Percentiles rank a stretch among this genome's conserved stretches.
These are phyloP conservation scores for Hypomyces rosellus DNA, from an alignment of 2,329 filamentous ascomycete species.

Conservation along the genomic window DNA sequence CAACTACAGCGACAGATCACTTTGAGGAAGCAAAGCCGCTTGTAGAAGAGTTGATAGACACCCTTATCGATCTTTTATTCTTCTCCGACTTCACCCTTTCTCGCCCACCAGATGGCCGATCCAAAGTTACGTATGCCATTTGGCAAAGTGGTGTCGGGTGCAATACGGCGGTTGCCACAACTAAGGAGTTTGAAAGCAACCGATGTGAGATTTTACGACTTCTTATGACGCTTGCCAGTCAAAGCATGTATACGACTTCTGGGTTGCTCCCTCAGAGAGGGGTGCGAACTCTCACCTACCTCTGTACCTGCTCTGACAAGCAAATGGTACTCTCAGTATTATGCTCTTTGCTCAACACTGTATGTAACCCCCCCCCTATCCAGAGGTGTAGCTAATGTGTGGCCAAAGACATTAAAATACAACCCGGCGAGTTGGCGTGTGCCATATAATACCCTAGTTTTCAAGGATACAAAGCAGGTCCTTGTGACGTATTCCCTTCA, in stretches of 20 bases:
- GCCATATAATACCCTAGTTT: slow-evolving; percentile 87
- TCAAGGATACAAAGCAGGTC: slow-evolving; percentile 83
- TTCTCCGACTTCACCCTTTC: slow-evolving; percentile 86
- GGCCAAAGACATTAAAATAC: slow-evolving; percentile 75
- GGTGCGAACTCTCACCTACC: slow-evolving; percentile 77
- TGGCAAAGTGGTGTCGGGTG: slow-evolving; percentile 98
- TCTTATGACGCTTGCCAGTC: slow-evolving; percentile 77
- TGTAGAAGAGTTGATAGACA: slow-evolving; percentile 88
- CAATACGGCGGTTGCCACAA: slow-evolving; percentile 80
- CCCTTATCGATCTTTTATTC: slow-evolving; percentile 82
- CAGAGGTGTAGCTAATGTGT: slow-evolving; percentile 1
- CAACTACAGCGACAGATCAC: slow-evolving; percentile 47
- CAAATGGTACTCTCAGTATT: slow-evolving; percentile 84
- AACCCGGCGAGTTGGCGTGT: slow-evolving; percentile 92
- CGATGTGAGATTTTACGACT: slow-evolving; percentile 83
- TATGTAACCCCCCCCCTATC: slow-evolving; percentile 35
- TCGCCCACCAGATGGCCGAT: slow-evolving; percentile 60
- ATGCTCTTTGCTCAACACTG: slow-evolving; percentile 90
- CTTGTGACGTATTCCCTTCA: slow-evolving; percentile 90
- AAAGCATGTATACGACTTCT: slow-evolving; percentile 88
- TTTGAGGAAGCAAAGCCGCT: slow-evolving; percentile 81
- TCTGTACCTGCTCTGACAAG: slow-evolving; percentile 83
- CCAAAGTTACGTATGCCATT: slow-evolving; percentile 85
- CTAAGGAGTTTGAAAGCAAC: slow-evolving; percentile 88
- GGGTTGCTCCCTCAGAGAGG: slow-evolving; percentile 74